Conservation (phyloP, 257 asterid species). For the Solanum ahanhuiri region DNA sequence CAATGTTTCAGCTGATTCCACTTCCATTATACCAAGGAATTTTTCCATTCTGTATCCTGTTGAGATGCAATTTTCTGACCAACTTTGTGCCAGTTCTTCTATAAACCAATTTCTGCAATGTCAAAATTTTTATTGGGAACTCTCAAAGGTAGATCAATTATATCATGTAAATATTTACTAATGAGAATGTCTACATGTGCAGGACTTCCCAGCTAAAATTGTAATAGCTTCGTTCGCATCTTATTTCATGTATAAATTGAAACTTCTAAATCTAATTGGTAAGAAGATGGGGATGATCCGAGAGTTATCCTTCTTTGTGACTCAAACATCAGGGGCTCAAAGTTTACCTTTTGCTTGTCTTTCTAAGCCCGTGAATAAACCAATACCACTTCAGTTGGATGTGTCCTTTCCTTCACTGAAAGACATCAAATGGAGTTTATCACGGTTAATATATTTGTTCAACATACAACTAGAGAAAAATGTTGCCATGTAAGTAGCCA, state of each 20-base stretch:
- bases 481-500: slow-evolving; percentile 74
- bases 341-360: slow-evolving; percentile 70
- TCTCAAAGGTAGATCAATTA: background rate
- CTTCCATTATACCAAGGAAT: background rate
- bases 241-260: slow-evolving; percentile 34
- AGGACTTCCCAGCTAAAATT: slow-evolving; percentile 45
- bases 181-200: slow-evolving; percentile 20
- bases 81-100: background rate
- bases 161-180: slow-evolving; percentile 4
- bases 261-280: slow-evolving; percentile 21
- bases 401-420: slow-evolving; percentile 65
- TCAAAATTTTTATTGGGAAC: background rate
- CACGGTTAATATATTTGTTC: slow-evolving; percentile 78
- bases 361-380: slow-evolving; percentile 69
- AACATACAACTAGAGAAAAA: slow-evolving; percentile 88
- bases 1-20: background rate
- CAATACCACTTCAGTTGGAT: slow-evolving; percentile 83
- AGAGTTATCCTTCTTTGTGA: slow-evolving; percentile 26
- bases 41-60: background rate
- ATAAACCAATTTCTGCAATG: background rate
- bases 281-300: slow-evolving; percentile 25
- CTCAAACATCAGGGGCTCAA: slow-evolving; percentile 40
- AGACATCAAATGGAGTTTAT: slow-evolving; percentile 69
- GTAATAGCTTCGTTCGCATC: slow-evolving; percentile 40
- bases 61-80: background rate